phyloP scores from a whole-genome alignment of 2,329 filamentous ascomycete species.

The Paracoccidioides lutzii region DNA sequence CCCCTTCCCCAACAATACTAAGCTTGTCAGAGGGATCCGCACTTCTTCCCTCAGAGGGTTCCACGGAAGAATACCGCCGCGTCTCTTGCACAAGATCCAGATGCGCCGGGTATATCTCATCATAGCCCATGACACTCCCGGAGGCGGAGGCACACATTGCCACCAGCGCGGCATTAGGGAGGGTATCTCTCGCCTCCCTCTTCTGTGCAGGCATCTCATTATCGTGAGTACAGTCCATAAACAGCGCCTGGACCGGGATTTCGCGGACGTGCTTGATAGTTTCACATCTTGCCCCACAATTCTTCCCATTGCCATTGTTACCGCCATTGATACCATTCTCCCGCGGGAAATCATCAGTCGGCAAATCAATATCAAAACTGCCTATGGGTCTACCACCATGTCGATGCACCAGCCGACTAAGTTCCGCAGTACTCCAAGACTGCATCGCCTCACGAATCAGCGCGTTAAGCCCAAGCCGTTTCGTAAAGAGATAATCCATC shows the following conservation, averaged over 20 bases:
- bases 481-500: slow-evolving; percentile 92
- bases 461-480: slow-evolving; percentile 77
- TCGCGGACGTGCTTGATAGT: slow-evolving; percentile 70
- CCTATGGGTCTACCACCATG: slow-evolving; percentile 91
- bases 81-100: slow-evolving; percentile 90
- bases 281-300: slow-evolving; percentile 33
- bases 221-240: slow-evolving; percentile 99
- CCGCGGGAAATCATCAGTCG: slow-evolving; percentile 41
- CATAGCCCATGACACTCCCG: slow-evolving; percentile 95
- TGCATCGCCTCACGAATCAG: slow-evolving; percentile 98
- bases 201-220: slow-evolving; percentile 95
- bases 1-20: slow-evolving; percentile 53
- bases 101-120: slow-evolving; percentile 86
- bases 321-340: neutral
- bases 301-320: slow-evolving; percentile 23
- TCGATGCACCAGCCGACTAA: slow-evolving; percentile 83
- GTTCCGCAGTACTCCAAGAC: slow-evolving; percentile 85
- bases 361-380: slow-evolving; percentile 89
- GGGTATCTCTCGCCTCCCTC: slow-evolving; percentile 80
- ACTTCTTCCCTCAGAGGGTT: slow-evolving; percentile 19
- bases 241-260: slow-evolving; percentile 81
- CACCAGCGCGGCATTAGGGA: slow-evolving; percentile 86
- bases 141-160: slow-evolving; percentile 92
- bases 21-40: slow-evolving; percentile 36
- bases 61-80: slow-evolving; percentile 66